Evolutionary conservation across 1,284 basidiomycete genomes (phyloP), one percentile per base, ranked within the genome.

Genomic region (Cronartium quercuum): DNA sequence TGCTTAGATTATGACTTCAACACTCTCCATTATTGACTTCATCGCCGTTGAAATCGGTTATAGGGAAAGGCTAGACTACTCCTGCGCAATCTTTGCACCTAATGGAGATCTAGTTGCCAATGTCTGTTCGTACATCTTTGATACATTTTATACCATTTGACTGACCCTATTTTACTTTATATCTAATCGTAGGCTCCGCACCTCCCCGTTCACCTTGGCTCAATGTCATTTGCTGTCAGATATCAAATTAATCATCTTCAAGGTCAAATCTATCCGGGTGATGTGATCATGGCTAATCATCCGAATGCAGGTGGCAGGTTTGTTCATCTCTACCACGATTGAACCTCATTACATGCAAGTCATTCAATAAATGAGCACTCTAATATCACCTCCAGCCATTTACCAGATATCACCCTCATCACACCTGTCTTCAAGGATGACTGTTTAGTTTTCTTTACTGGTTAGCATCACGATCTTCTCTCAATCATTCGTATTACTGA

Each of bases 51-150:
- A 37, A 9, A 24, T 42, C 21, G 35, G 34, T 40, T 29, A 34
- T 77, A 51, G 79, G 79, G 15, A 80, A 80, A 63, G 81, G 79
- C 6, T 79, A 76, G 29, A 77, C 81, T 29, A 64, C 51, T 73
- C 68, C 18, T 93, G 92, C 81, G 93, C 92, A 0, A 84, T 96
- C 58, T 95, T 96, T 79, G 89, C 90, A 0, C 92, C 92, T 3
- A 90, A 93, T 78, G 92, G 93, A 0, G 91, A 93, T 78, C 84
- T 95, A 15, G 91, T 95, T 38, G 91, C 92, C 35, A 94, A 95
- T 82, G 92, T 73, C 7, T 35, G 70, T 64, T 9, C 29, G 29
- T 29, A 29, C 29, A 9, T 21, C 24, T 51, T 21, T n/a, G n/a
- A 44, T 44, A 44, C 42, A 44, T 44, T 12, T 12, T 44, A 44